Percentiles rank a stretch among this genome's conserved stretches.
Conservation (phyloP, 2,329 filamentous ascomycete genomes). For the Arthrobotrys sphaeroides region DNA sequence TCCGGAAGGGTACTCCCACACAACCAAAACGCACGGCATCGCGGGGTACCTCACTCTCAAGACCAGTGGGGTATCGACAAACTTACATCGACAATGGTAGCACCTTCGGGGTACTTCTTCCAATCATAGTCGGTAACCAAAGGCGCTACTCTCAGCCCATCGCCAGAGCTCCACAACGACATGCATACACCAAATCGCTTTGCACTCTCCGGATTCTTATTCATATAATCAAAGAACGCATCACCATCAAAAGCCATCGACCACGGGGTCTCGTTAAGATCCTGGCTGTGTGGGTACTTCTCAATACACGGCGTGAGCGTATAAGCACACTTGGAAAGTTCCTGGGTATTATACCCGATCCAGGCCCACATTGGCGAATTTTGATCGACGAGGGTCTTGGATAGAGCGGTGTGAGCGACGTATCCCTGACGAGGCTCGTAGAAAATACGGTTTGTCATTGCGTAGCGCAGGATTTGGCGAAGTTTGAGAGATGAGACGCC, state of each 20-base stretch:
- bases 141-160: conserved; percentile 68
- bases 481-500: conserved; percentile 63
- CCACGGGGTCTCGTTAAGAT: conserved; percentile 58
- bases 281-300: conserved; percentile 56
- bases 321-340: conserved; percentile 59
- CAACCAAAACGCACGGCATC: not conserved
- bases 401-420: conserved; percentile 68
- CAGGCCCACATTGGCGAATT: conserved; percentile 65
- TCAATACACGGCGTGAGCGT: conserved; percentile 56
- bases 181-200: conserved; percentile 68
- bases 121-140: conserved; percentile 69
- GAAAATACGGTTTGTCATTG: conserved; percentile 70
- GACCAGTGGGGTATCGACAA: not conserved
- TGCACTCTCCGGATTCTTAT: conserved; percentile 59
- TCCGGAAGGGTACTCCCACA: too few relatives aligned
- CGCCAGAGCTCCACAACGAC: conserved; percentile 67
- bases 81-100: conserved; percentile 67
- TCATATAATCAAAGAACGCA: conserved; percentile 60
- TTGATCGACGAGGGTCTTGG: conserved; percentile 66
- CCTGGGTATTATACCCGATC: conserved; percentile 68
- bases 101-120: conserved; percentile 62
- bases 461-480: conserved; percentile 67
- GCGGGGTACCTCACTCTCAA: not conserved
- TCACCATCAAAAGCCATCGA: conserved; percentile 58
- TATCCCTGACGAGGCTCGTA: conserved; percentile 65